Conservation (phyloP, 495 filamentous ascomycete species). For the Penicillium tannophilum region DNA sequence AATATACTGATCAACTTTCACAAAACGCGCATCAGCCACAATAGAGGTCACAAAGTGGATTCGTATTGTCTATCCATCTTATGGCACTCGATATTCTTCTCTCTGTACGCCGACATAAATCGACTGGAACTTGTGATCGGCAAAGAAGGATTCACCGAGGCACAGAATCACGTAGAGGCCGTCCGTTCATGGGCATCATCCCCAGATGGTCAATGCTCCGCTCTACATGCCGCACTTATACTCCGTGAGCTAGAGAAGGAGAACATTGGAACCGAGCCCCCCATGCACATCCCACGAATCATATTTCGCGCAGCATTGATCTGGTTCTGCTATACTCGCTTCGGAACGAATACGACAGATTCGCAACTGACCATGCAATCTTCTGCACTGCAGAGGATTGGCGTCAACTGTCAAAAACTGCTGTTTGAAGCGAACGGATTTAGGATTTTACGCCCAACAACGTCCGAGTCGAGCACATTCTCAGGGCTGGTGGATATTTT, state of each 20-base stretch:
- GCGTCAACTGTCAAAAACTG: constrained; percentile 14
- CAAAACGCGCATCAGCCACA: constrained; percentile 4
- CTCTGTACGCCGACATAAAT: constrained; percentile 30
- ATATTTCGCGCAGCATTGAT: constrained; percentile 20
- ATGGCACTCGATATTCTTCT: constrained; percentile 38
- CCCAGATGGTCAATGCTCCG: constrained; percentile 18
- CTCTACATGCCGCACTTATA: constrained; percentile 24
- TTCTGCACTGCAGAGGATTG: constrained; percentile 10
- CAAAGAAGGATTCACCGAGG: constrained; percentile 24
- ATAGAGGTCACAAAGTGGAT: constrained; percentile 10
- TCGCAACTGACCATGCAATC: constrained; percentile 7
- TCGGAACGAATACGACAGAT: constrained; percentile 4
- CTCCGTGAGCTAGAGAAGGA: constrained; percentile 18
- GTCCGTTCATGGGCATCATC: constrained; percentile 21
- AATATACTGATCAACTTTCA: constrained; percentile 5
- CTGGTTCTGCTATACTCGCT: constrained; percentile 18
- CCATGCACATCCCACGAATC: constrained; percentile 22
- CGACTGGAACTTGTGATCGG: constrained; percentile 31
- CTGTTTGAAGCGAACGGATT: constrained; percentile 20
- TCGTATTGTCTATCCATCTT: constrained; percentile 29
- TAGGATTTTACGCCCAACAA: constrained; percentile 5
- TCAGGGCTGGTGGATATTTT: constrained; percentile 19
- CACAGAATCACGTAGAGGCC: constrained; percentile 10
- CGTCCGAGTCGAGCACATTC: constrained; percentile 16
- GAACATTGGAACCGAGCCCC: constrained; percentile 20